A percentile compares a stretch with the other conserved stretches of the same genome.
Conservation (phyloP, 1,284 basidiomycete genomes). For the Fomes fomentarius region DNA sequence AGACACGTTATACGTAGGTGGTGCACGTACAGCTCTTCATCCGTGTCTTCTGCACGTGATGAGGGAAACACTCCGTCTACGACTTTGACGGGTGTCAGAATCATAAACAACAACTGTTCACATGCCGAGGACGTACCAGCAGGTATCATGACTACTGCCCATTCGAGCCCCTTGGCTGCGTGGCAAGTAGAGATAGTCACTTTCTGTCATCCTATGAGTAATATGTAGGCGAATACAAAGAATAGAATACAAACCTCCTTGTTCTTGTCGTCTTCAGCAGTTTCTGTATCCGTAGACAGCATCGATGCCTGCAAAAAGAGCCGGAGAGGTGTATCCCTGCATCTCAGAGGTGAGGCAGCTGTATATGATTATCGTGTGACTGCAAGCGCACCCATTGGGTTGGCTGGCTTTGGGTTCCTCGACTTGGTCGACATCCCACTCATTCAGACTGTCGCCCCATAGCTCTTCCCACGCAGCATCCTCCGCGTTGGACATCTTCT, state of each 20-base stretch:
- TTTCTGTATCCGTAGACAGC: constrained; percentile 82
- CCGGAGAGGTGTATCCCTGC: constrained; percentile 71
- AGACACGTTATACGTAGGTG: not conserved
- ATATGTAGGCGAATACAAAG: not conserved
- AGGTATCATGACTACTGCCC: constrained; percentile 87
- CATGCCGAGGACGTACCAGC: constrained; percentile 45
- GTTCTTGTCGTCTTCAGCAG: constrained; percentile 58
- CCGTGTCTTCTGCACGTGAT: constrained; percentile 74
- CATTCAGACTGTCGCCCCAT: constrained; percentile 21
- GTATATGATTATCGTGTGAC: not conserved
- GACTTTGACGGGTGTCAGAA: constrained; percentile 43
- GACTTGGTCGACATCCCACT: constrained; percentile 28
- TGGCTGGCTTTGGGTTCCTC: constrained; percentile 3
- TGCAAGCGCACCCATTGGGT: constrained; percentile 3
- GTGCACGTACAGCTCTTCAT: constrained; percentile 76
- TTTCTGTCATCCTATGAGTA: constrained; percentile 48
- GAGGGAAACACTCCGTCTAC: constrained; percentile 84
- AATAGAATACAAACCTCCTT: constrained; percentile 48
- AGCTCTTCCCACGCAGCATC: constrained; percentile 17
- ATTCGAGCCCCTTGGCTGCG: constrained; percentile 91
- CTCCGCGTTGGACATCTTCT: constrained; percentile 9
- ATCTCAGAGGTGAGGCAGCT: not conserved
- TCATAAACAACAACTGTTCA: too few species aligned
- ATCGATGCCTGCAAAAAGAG: constrained; percentile 84
- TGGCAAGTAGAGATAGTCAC: constrained; percentile 91